phyloP scores from a whole-genome alignment of 1,139 yeast species.

The Suhomyces coccinellae region DNA sequence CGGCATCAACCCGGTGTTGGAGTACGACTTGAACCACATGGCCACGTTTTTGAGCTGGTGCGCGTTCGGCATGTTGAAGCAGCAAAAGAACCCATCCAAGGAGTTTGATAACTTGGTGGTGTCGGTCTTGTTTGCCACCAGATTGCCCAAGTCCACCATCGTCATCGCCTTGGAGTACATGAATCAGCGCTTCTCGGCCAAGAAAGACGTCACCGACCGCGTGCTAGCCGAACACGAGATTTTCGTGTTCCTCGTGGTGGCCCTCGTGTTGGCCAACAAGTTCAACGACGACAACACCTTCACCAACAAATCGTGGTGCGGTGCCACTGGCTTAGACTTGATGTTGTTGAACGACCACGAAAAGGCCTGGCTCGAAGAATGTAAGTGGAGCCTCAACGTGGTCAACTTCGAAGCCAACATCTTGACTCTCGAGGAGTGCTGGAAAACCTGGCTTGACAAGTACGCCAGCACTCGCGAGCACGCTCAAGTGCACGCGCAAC shows the following conservation, averaged over 20 bases:
- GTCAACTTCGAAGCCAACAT: constrained; percentile 44
- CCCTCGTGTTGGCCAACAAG: constrained; percentile 85
- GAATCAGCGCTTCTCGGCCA: constrained; percentile 43
- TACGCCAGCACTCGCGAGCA: constrained; percentile 18
- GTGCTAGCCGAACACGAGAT: constrained; percentile 44
- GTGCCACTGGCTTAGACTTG: constrained; percentile 81
- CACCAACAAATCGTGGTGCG: constrained; percentile 92
- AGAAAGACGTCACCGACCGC: constrained; percentile 21
- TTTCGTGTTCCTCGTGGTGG: constrained; percentile 64
- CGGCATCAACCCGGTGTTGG: constrained; percentile 76
- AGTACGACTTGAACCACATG: constrained; percentile 77
- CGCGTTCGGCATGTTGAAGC: constrained; percentile 60
- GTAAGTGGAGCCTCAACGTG: constrained; percentile 51
- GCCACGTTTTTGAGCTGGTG: constrained; percentile 71
- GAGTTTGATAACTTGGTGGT: constrained; percentile 61
- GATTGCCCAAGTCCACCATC: constrained; percentile 81
- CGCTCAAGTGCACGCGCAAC: not conserved
- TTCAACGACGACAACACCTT: constrained; percentile 96
- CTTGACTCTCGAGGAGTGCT: constrained; percentile 46
- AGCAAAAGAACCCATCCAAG: constrained; percentile 48
- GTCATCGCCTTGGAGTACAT: constrained; percentile 77
- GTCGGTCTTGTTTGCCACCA: constrained; percentile 82
- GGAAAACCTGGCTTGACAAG: constrained; percentile 48
- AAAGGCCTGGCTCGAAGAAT: constrained; percentile 64
- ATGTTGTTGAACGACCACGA: constrained; percentile 64